Evolutionary conservation across 1,284 basidiomycete species (phyloP), one percentile per base, ranked within the genome.

Genomic region (Boletus sp.): DNA sequence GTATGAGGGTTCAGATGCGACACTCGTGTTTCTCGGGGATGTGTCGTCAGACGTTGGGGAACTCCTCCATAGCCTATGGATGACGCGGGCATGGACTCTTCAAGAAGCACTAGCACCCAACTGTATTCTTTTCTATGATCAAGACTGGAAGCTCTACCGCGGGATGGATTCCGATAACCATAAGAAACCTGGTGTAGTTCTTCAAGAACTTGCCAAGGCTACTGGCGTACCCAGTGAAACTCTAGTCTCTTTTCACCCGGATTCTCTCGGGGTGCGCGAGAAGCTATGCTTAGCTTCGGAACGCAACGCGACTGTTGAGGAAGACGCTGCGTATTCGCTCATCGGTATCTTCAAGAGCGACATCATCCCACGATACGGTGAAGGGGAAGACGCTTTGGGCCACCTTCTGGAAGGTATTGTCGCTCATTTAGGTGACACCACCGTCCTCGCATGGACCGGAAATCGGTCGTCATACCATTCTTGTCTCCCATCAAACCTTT

Each of bases 81-180:
- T 57, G 56, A 57, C 48, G 7, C 56, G 56, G 16, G 28, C 48
- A 14, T 58, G 49, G 60, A 54, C 43, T 27, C 51, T 63, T 21
- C 56, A 55, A 33, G 60, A 58, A 27, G 28, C 49, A 27, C 43
- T 64, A 2, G 62, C 49, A 2, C 56, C 62, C 17, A 61, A 58
- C 19, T n/a, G 43, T n/a, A 52, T 64, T 27, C 43, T 48, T 4
- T 64, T 63, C 25, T 64, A 61, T 31, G 55, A 55, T 33, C 52
- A 21, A 16, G 46, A 64, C 37, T 64, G 62, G 62, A 49, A 44
- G 8, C 49, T 30, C n/a, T 64, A 64, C 31, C 56, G 40, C 19
- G 50, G 43, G 4, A 14, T 46, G 33, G 13, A 23, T 19, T 37
- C 37, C 25, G 48, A 35, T 25, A 64, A 64, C 27, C 62, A 64